Conservation (phyloP, 768 basidiomycete genomes). For the Calocybe indica region DNA sequence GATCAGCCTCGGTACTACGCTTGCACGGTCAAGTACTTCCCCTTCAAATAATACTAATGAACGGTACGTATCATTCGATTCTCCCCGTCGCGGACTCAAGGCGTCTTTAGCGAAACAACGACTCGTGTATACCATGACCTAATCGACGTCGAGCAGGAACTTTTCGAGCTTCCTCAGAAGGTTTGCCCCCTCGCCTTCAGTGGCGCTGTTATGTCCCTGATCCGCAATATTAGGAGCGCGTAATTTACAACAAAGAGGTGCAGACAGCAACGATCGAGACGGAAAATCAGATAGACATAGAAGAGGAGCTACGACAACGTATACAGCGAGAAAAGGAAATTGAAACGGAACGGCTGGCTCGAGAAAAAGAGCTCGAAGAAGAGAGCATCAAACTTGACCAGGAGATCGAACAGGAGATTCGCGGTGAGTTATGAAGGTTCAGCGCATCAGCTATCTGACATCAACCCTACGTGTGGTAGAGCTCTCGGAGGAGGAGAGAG, state of each 20-base stretch:
- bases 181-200: conserved; percentile 29
- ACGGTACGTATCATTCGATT: conserved; percentile 37
- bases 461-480: conserved; percentile 37
- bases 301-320: conserved; percentile 73
- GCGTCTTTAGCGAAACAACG: conserved; percentile 43
- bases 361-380: conserved; percentile 77
- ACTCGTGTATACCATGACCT: conserved; percentile 69
- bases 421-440: conserved; percentile 40
- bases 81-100: conserved; percentile 5
- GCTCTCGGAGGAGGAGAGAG: conserved; percentile 79
- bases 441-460: not conserved
- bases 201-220: not conserved
- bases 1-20: conserved; percentile 33
- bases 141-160: conserved; percentile 84
- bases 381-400: conserved; percentile 79
- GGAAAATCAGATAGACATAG: conserved; percentile 42
- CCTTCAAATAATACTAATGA: conserved; percentile 66
- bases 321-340: conserved; percentile 61
- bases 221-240: conserved; percentile 50
- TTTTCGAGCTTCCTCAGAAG: conserved; percentile 86
- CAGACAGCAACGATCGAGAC: conserved; percentile 68
- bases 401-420: conserved; percentile 82
- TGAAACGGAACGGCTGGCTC: conserved; percentile 61
- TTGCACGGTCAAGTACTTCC: conserved; percentile 43
- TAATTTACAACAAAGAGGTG: conserved; percentile 80